phyloP scores from a whole-genome alignment of 2,329 filamentous ascomycete genomes.

The Penicillium sp. region DNA sequence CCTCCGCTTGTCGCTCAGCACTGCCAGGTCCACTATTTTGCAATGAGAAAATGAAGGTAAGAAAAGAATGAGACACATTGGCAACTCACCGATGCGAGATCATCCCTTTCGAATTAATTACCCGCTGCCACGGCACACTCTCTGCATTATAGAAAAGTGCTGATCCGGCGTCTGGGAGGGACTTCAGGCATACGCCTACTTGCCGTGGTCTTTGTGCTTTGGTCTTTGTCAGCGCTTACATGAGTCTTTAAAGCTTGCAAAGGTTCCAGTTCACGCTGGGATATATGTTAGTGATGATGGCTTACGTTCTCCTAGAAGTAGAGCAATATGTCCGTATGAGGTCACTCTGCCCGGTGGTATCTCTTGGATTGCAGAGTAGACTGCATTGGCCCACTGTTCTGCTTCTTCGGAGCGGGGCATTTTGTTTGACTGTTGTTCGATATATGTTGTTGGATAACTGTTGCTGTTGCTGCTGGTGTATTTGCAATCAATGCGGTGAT shows the following conservation, averaged over 20 bases:
- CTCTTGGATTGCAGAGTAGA: constrained; percentile 83
- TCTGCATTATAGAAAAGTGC: constrained; percentile 66
- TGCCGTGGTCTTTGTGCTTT: constrained; percentile 75
- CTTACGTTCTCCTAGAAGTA: constrained; percentile 62
- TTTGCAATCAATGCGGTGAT: too few relatives aligned
- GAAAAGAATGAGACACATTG: too few relatives aligned
- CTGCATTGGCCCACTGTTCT: constrained; percentile 60
- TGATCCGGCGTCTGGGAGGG: constrained; percentile 65
- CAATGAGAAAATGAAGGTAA: neutral
- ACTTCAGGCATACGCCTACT: constrained; percentile 87
- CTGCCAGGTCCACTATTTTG: constrained; percentile 44
- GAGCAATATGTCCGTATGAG: constrained; percentile 77
- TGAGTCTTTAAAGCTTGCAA: too few relatives aligned
- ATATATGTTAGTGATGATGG: too few relatives aligned
- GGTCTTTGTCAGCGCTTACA: neutral
- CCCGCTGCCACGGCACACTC: constrained; percentile 93
- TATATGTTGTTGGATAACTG: neutral
- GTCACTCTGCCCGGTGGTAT: constrained; percentile 84
- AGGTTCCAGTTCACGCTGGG: neutral
- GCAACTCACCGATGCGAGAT: constrained; percentile 78
- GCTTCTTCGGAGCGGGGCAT: constrained; percentile 55
- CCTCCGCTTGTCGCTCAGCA: constrained; percentile 48
- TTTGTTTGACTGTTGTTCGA: neutral
- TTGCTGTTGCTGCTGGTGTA: neutral
- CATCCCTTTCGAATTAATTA: constrained; percentile 83